A percentile compares a stretch with the other conserved stretches of the same genome.
Evolutionary conservation across 2,329 filamentous ascomycete genomes (phyloP).

Genomic region (Mycosphaerella sp.): DNA sequence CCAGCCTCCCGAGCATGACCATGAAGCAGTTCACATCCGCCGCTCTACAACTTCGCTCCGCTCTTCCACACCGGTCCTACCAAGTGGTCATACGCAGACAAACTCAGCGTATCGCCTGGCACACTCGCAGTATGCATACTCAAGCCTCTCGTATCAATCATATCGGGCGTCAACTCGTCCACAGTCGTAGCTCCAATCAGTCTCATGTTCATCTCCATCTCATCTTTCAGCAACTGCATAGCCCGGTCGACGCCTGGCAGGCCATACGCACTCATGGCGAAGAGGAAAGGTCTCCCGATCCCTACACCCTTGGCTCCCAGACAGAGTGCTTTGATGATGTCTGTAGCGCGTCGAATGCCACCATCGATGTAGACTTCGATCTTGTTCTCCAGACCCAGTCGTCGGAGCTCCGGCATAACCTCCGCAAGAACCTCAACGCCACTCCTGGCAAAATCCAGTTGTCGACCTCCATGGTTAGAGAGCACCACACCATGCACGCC

Average conservation of each 20-base stretch:
- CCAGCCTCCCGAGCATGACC: too few relatives aligned
- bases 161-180: conserved; percentile 68
- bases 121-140: conserved; percentile 53
- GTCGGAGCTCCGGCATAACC: conserved; percentile 66
- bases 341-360: conserved; percentile 80
- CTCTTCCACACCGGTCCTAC: conserved; percentile 33
- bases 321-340: conserved; percentile 92
- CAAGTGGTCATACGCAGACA: conserved; percentile 51
- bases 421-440: conserved; percentile 87
- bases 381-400: conserved; percentile 55
- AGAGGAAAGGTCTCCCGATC: conserved; percentile 90
- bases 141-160: conserved; percentile 73
- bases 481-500: conserved; percentile 81
- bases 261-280: conserved; percentile 92
- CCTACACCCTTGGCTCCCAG: conserved; percentile 88
- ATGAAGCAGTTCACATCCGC: too few relatives aligned
- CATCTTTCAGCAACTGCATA: conserved; percentile 68
- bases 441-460: conserved; percentile 86
- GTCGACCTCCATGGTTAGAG: conserved; percentile 91
- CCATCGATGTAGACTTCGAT: conserved; percentile 84
- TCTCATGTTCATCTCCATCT: conserved; percentile 99
- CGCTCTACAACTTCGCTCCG: conserved; percentile 27
- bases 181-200: conserved; percentile 74
- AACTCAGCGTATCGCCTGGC: conserved; percentile 55
- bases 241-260: conserved; percentile 80